phyloP scores from a whole-genome alignment of 768 basidiomycete species.

The Mrakia frigida region DNA sequence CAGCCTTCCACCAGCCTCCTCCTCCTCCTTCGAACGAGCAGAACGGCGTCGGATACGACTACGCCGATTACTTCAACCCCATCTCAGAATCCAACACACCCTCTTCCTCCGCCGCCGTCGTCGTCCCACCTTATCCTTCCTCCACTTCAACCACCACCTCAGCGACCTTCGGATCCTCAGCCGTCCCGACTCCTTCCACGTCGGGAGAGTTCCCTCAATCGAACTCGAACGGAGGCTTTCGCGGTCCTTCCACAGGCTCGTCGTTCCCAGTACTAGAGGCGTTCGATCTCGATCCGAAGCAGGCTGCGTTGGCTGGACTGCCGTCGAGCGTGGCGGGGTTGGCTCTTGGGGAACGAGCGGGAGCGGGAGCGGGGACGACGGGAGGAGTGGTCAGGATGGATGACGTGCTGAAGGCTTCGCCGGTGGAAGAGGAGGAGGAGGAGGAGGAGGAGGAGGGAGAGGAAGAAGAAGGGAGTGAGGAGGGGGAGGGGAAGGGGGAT shows the following conservation, averaged over 20 bases:
- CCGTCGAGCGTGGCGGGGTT: not conserved
- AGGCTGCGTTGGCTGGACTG: not conserved
- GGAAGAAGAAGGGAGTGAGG: not conserved
- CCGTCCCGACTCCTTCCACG: not conserved
- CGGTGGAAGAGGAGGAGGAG: not conserved
- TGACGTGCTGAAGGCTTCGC: not conserved
- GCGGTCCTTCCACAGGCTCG: no score
- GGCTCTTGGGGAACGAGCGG: not conserved
- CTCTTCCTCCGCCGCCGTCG: not conserved
- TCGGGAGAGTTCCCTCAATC: not conserved
- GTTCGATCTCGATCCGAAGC: slow-evolving; percentile 2
- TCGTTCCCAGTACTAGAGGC: not conserved
- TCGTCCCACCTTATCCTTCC: not conserved
- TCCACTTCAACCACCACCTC: not conserved
- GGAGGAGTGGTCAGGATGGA: not conserved
- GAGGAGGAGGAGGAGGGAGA: not conserved
- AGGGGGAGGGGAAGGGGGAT: not conserved
- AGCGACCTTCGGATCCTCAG: not conserved
- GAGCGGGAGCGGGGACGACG: not conserved
- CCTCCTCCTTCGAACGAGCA: no score
- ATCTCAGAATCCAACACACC: not conserved
- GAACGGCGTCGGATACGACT: not conserved
- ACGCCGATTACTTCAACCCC: not conserved
- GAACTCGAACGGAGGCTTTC: no score
- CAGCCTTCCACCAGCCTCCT: not conserved